These are phyloP conservation scores for Dalbergia cochinchinensis DNA, from an alignment of 306 rosid genomes.

Conservation along the genomic window DNA sequence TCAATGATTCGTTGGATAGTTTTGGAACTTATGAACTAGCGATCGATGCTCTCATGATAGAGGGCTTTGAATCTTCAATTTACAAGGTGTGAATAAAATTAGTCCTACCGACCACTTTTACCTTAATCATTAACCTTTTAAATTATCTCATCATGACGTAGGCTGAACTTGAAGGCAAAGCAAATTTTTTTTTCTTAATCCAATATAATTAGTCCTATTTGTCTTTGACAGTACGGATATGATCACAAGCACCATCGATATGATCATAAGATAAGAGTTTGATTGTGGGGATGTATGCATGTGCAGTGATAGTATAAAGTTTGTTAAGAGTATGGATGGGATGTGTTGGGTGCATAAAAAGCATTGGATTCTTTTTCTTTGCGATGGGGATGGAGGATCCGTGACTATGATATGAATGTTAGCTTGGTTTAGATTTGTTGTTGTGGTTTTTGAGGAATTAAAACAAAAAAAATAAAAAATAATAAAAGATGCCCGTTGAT, in stretches of 20 bases:
- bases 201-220: not conserved
- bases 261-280: conserved; percentile 13
- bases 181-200: not conserved
- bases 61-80: conserved; percentile 23
- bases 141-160: conserved; percentile 8
- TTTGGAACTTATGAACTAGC: conserved; percentile 23
- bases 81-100: not conserved
- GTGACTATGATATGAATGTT: conserved; percentile 41
- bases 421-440: conserved; percentile 47
- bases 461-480: conserved; percentile 22
- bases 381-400: conserved; percentile 7
- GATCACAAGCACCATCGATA: conserved; percentile 1
- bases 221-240: not conserved
- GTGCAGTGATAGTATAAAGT: conserved; percentile 32
- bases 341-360: conserved; percentile 35
- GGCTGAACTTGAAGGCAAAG: not conserved
- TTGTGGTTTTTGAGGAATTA: conserved; percentile 37
- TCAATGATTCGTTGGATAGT: not conserved
- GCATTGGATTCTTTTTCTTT: conserved; percentile 66
- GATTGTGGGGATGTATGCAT: conserved; percentile 45
- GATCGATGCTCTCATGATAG: conserved; percentile 5
- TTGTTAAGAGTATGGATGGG: conserved; percentile 15
- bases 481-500: conserved; percentile 54
- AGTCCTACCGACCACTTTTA: conserved; percentile 19
- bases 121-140: conserved; percentile 32